These are phyloP conservation scores for Exophiala sideris DNA, from an alignment of 2,329 filamentous ascomycete genomes.

Conservation along the genomic window DNA sequence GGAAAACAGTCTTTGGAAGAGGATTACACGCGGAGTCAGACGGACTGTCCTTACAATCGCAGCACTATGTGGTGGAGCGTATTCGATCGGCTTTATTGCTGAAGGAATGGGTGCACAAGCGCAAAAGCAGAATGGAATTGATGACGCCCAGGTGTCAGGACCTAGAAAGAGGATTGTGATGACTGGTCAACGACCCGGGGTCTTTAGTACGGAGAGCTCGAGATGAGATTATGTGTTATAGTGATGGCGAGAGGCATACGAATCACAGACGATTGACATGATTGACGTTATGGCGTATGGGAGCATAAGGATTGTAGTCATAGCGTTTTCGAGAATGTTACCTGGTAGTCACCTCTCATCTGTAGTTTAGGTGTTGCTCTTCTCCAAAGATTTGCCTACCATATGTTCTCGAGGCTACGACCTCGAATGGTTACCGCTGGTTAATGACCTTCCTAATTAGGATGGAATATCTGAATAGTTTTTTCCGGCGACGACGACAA, in stretches of 20 bases:
- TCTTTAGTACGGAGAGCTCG: conserved; percentile 29
- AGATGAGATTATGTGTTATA: conserved; percentile 7
- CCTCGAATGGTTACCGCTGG: no score
- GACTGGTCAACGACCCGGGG: conserved; percentile 24
- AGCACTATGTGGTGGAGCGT: conserved; percentile 20
- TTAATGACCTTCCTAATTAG: neutral
- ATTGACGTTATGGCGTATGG: no score
- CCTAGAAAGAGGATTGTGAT: conserved; percentile 28
- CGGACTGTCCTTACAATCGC: conserved; percentile 14
- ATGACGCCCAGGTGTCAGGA: conserved; percentile 12
- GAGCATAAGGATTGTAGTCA: no score
- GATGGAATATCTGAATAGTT: neutral
- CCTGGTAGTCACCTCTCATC: no score
- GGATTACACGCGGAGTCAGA: conserved; percentile 12
- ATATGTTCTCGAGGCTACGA: no score
- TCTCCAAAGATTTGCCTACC: no score
- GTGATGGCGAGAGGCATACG: neutral
- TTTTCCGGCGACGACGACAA: neutral
- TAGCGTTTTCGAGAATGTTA: no score
- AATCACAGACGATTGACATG: neutral
- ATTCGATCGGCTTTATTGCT: conserved; percentile 25
- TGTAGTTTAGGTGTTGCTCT: no score
- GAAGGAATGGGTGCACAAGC: conserved; percentile 25
- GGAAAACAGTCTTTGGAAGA: conserved; percentile 6
- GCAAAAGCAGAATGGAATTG: conserved; percentile 21